These are phyloP conservation scores for Flaveria ramosissima DNA, from an alignment of 129 eudicot genomes.

Conservation along the genomic window DNA sequence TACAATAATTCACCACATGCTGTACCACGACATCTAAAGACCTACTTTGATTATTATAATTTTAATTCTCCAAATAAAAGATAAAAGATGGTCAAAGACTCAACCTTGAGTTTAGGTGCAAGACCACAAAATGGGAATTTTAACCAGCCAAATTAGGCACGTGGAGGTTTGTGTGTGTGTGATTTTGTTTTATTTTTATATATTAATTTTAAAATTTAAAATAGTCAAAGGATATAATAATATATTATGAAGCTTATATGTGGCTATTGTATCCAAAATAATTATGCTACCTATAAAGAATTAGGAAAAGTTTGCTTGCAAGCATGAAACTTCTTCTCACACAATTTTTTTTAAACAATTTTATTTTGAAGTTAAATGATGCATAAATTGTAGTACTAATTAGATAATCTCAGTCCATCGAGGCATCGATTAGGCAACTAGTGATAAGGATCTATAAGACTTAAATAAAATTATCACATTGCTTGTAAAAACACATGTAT, in stretches of 20 bases:
- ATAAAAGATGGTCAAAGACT: constrained; percentile 27
- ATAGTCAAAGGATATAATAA: neutral
- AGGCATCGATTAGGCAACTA: neutral
- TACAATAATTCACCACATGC: too few species aligned
- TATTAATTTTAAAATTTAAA: too few species aligned
- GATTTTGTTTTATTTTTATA: neutral
- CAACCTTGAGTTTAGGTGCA: constrained; percentile 20
- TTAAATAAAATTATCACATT: too few species aligned
- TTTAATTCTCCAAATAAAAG: neutral
- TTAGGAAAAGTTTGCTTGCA: neutral
- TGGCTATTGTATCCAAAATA: neutral
- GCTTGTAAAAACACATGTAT: too few species aligned
- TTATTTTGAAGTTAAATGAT: neutral
- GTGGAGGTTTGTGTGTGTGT: constrained; percentile 1
- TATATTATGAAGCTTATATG: neutral
- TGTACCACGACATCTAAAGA: neutral
- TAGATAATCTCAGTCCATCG: neutral
- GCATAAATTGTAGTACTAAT: neutral
- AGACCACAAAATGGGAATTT: constrained; percentile 5
- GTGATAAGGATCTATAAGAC: neutral
- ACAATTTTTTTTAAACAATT: neutral
- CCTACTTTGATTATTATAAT: too few species aligned
- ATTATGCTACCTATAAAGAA: neutral
- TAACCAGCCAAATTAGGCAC: constrained; percentile 2
- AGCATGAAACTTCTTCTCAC: neutral